These are phyloP conservation scores for Calonectria crousiana DNA, from an alignment of 2,329 filamentous ascomycete genomes.

Conservation along the genomic window DNA sequence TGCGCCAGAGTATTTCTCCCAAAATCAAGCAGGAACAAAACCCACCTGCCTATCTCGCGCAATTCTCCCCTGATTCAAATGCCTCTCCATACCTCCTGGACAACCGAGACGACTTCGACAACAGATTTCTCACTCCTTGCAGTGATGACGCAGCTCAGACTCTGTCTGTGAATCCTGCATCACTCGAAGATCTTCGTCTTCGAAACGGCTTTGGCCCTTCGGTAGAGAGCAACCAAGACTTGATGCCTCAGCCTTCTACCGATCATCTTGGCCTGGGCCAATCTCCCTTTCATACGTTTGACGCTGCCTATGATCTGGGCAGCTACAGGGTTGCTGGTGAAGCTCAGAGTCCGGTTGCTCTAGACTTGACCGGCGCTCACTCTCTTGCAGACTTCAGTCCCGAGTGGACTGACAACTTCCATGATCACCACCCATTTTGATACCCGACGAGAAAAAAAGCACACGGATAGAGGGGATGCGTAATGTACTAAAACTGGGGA, in stretches of 20 bases:
- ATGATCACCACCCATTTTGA: constrained; percentile 48
- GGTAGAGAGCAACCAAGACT: constrained; percentile 43
- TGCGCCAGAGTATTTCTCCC: constrained; percentile 36
- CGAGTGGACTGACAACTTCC: constrained; percentile 49
- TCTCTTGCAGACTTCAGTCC: constrained; percentile 43
- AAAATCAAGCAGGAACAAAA: constrained; percentile 54
- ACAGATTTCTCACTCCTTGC: constrained; percentile 65
- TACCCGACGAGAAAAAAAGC: constrained; percentile 38
- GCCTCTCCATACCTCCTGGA: constrained; percentile 52
- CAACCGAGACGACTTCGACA: constrained; percentile 50
- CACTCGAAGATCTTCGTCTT: constrained; percentile 44
- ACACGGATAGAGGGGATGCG: constrained; percentile 37
- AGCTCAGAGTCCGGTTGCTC: constrained; percentile 41
- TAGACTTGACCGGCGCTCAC: constrained; percentile 41
- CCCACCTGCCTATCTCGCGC: constrained; percentile 45
- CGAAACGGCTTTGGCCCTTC: constrained; percentile 45
- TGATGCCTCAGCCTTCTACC: constrained; percentile 44
- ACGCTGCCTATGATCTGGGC: constrained; percentile 55
- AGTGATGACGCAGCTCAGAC: constrained; percentile 61
- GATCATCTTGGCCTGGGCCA: constrained; percentile 47
- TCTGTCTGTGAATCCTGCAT: constrained; percentile 44
- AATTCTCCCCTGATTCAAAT: constrained; percentile 55
- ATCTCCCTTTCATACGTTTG: constrained; percentile 55
- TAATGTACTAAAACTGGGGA: constrained; percentile 43
- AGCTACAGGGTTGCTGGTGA: constrained; percentile 50